Conservation (phyloP, 768 basidiomycete genomes). For the Tulasnella sp. region DNA sequence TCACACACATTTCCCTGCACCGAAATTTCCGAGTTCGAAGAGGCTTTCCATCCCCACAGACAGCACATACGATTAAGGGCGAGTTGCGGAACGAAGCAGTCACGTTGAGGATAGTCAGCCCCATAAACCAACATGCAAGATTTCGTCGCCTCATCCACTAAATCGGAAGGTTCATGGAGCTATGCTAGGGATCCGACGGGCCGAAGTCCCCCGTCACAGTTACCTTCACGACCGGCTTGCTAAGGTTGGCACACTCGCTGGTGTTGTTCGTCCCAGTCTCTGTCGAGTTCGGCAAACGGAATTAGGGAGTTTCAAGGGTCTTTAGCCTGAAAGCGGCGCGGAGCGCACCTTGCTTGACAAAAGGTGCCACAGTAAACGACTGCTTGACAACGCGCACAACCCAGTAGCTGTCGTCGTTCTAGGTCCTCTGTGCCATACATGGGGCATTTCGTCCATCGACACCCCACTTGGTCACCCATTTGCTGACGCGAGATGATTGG, state of each 20-base stretch:
- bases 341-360: background rate
- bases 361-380: background rate
- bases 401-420: background rate
- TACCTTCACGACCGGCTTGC: background rate
- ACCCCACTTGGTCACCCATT: background rate
- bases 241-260: background rate
- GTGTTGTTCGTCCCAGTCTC: background rate
- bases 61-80: too few species aligned
- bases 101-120: background rate
- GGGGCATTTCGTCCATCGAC: background rate
- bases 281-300: background rate
- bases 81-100: background rate
- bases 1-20: too few species aligned
- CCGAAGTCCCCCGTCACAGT: background rate
- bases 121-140: background rate
- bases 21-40: too few species aligned
- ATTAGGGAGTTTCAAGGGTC: background rate
- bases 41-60: too few species aligned
- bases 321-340: background rate
- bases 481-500: conserved; percentile 28
- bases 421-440: background rate
- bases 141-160: background rate
- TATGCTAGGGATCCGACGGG: background rate
- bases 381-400: background rate
- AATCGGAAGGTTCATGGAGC: background rate